Base-by-base conservation (phyloP, 1,284 basidiomycete species). In the Ceraceosorus bombacis region DNA sequence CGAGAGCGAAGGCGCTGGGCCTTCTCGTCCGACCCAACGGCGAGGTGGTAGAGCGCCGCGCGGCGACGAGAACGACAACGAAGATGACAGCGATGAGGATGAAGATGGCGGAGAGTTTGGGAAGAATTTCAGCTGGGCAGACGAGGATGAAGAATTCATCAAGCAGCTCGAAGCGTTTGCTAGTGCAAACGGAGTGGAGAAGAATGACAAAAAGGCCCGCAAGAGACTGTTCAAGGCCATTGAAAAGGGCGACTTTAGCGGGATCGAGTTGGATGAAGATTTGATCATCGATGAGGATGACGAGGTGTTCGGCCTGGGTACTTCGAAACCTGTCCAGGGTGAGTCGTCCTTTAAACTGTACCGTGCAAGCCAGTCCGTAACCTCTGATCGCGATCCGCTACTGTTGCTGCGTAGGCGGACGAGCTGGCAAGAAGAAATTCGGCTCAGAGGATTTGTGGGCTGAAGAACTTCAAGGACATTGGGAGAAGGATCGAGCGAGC, bases 401-500 rank as follows among this genome's bases (percentile, higher is more conserved):
- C 53, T 64, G 85, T 83, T 46, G 41, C 41, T 10, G 40, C 12
- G 17, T 17, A 27, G 39, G 56, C 13, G 53, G 59, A 17, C 51
- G 55, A 15, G 46, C 41, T 39, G 43, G 43, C 10, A 15, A 81
- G 46, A 66, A 71, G 52, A 82, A 81, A 62, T 86, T 86, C 71
- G 81, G 84, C 58, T 85, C 84, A 62, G 73, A 79, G 48, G 81
- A 82, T 62, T 67, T 79, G 12, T 78, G 90, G 54, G 84, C 88
- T 0, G 75, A 80, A 1, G 82, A 86, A 7, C 81, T 95, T 1
- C 82, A 82, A 62, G 83, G 79, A 0, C 87, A 86, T 65, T 94
- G 90, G 90, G 83, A 85, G 61, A 83, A 83, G 55, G 91, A 94
- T 73, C 86, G 89, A 1, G 79, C 81, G 57, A 87, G 85, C 79